Conservation (phyloP, 805 yeast genomes). For the Komagataella populi region DNA sequence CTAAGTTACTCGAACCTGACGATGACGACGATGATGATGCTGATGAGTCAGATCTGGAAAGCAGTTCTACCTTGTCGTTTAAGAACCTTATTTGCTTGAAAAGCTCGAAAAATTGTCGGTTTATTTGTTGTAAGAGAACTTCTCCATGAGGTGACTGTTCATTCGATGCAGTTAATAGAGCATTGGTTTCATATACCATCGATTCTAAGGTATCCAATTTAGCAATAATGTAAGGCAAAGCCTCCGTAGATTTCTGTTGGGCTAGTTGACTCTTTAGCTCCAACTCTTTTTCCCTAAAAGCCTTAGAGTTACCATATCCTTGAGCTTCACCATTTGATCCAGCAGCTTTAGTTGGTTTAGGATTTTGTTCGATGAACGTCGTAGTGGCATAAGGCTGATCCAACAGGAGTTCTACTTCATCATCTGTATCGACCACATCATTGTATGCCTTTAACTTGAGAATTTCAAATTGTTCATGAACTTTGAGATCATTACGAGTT, state of each 20-base stretch:
- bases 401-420: background rate
- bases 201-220: background rate
- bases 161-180: background rate
- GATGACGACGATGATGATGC: background rate
- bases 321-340: background rate
- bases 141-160: background rate
- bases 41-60: background rate
- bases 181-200: background rate
- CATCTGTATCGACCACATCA: conserved; percentile 17
- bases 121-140: background rate
- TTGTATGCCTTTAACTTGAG: conserved; percentile 44
- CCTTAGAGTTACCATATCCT: background rate
- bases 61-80: background rate
- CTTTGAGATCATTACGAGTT: conserved; percentile 18
- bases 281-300: conserved; percentile 9
- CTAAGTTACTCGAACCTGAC: background rate
- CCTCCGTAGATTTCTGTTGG: background rate
- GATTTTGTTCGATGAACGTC: background rate
- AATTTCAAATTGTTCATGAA: conserved; percentile 51
- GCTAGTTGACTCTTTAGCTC: conserved; percentile 6
- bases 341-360: background rate
- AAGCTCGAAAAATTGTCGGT: background rate
- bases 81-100: background rate
- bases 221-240: background rate
- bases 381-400: conserved; percentile 1